These are phyloP conservation scores for Candida odintsovae DNA, from an alignment of 805 yeast genomes.

Conservation along the genomic window DNA sequence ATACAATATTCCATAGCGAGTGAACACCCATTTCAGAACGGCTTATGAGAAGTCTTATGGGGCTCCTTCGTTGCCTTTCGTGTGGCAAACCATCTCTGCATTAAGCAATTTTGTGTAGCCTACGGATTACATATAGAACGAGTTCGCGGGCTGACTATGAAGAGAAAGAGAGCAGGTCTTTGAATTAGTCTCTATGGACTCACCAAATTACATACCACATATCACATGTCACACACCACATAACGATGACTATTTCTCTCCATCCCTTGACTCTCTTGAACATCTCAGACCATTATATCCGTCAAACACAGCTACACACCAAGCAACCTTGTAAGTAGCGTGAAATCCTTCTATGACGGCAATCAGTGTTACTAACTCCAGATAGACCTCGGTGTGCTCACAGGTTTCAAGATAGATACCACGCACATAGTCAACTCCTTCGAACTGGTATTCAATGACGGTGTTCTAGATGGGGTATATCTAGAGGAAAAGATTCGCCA, in stretches of 20 bases:
- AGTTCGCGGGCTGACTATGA: neutral
- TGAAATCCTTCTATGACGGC: too few relatives aligned
- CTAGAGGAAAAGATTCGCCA: conserved; percentile 8
- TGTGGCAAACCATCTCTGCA: neutral
- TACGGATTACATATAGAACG: neutral
- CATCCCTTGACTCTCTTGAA: conserved; percentile 10
- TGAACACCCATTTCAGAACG: conserved; percentile 81
- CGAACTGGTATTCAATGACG: conserved; percentile 3
- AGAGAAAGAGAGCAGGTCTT: neutral
- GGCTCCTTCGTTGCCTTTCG: too few relatives aligned
- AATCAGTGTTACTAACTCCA: neutral
- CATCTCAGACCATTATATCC: conserved; percentile 8
- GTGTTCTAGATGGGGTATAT: conserved; percentile 1
- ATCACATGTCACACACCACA: too few relatives aligned
- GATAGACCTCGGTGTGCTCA: conserved; percentile 3
- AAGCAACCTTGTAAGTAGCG: conserved; percentile 2
- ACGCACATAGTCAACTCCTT: conserved; percentile 7
- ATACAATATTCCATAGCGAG: conserved; percentile 87
- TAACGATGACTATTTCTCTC: neutral
- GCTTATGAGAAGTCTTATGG: too few relatives aligned
- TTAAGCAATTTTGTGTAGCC: too few relatives aligned
- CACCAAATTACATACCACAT: too few relatives aligned
- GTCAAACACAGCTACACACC: conserved; percentile 2
- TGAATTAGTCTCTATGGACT: too few relatives aligned
- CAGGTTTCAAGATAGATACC: conserved; percentile 1